Evolutionary conservation across 495 filamentous ascomycete genomes (phyloP), one percentile per base, ranked within the genome.

Genomic region (Durotheca rogersii): DNA sequence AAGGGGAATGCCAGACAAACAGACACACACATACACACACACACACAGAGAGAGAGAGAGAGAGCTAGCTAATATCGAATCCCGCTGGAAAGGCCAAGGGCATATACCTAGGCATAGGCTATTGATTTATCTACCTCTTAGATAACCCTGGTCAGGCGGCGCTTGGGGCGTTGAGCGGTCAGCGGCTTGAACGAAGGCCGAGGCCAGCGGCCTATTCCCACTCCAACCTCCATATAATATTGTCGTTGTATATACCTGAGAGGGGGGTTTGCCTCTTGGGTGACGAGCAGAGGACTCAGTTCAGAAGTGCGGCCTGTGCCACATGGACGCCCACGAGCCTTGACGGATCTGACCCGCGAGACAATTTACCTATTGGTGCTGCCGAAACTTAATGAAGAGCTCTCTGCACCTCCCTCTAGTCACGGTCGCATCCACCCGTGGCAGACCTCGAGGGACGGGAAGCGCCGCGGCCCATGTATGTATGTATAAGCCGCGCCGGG

Each of bases 271-370:
- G n/a, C n/a, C n/a, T n/a, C n/a, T n/a, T n/a, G n/a, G n/a, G n/a
- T n/a, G n/a, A n/a, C n/a, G n/a, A n/a, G n/a, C n/a, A n/a, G n/a
- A n/a, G n/a, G n/a, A n/a, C n/a, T n/a, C n/a, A n/a, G n/a, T n/a
- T n/a, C n/a, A n/a, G n/a, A n/a, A n/a, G 41, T 25, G 41, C 43
- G 32, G 55, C 44, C 17, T 48, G 33, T 39, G 45, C 55, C 45
- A 30, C n/a, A 31, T 31, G 34, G 14, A 36, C 21, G 40, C 44
- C 18, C 49, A 14, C n/a, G n/a, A 15, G 31, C 37, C 32, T 45
- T 14, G 45, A 45, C 50, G 35, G 50, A 3, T 16, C 41, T 45
- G 48, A 43, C 27, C 23, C 14, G 39, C 12, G 19, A 18, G 35
- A 17, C 29, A 40, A 47, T 40, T 25, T n/a, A 36, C 27, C 25